Conservation (phyloP, 345 rosid species). For the Citrus maxima region DNA sequence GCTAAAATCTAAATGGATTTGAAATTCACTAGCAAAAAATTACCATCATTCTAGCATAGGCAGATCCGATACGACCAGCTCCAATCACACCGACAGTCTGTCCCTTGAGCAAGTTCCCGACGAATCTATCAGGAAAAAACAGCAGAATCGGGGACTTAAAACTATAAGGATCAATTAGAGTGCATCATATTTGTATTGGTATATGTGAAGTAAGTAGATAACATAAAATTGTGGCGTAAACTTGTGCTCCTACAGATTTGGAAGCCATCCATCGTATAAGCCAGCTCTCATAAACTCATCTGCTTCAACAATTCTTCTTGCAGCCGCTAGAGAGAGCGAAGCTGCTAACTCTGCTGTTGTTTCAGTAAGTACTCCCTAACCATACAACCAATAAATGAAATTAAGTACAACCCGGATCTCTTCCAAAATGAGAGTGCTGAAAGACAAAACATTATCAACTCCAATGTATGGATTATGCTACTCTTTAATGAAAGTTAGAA, state of each 20-base stretch:
- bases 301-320: slow-evolving; percentile 96
- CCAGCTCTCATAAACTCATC: slow-evolving; percentile 97
- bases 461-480: background rate
- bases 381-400: slow-evolving; percentile 6
- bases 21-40: slow-evolving; percentile 8
- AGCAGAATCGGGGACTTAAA: background rate
- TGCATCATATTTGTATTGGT: background rate
- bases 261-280: slow-evolving; percentile 98
- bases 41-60: slow-evolving; percentile 99
- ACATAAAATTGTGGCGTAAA: background rate
- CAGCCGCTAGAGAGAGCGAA: slow-evolving; percentile 83
- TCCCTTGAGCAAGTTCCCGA: slow-evolving; percentile 96
- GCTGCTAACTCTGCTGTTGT: slow-evolving; percentile 97
- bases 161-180: background rate
- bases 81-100: slow-evolving; percentile 99
- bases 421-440: background rate
- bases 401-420: background rate
- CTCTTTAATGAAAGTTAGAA: too few relatives aligned
- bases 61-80: slow-evolving; percentile 98
- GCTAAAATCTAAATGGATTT: background rate
- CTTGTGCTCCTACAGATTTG: slow-evolving; percentile 52
- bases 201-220: background rate
- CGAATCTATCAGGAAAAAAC: slow-evolving; percentile 48
- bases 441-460: background rate
- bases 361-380: slow-evolving; percentile 94